Conservation (phyloP, 2,329 filamentous ascomycete species). For the Corynespora cassiicola region DNA sequence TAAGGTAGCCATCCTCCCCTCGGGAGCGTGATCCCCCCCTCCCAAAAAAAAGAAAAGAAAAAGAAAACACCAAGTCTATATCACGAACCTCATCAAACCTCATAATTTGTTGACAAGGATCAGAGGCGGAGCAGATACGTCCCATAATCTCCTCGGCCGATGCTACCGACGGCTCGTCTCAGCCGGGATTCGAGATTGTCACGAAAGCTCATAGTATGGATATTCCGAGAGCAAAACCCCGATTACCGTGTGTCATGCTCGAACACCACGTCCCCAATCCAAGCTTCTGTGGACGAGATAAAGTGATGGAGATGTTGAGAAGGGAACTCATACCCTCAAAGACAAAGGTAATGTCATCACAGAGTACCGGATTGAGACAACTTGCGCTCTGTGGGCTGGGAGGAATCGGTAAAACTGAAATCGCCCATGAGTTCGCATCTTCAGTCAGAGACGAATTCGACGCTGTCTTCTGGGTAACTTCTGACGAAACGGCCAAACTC, state of each 20-base stretch:
- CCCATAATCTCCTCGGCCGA: too few relatives aligned
- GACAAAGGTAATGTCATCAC: slow-evolving; percentile 4
- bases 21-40: slow-evolving; percentile 1
- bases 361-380: slow-evolving; percentile 5
- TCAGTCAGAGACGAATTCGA: slow-evolving; percentile 12
- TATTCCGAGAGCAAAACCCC: too few relatives aligned
- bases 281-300: too few relatives aligned
- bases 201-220: too few relatives aligned
- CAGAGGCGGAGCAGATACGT: too few relatives aligned
- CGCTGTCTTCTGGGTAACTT: slow-evolving; percentile 17
- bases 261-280: too few relatives aligned
- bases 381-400: slow-evolving; percentile 15
- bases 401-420: slow-evolving; percentile 23
- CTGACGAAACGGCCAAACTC: slow-evolving; percentile 11
- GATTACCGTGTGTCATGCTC: slow-evolving; percentile 8
- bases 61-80: slow-evolving; percentile 3
- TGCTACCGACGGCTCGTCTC: too few relatives aligned
- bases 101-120: too few relatives aligned
- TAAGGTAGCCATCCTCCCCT: slow-evolving; percentile 2
- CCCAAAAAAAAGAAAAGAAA: slow-evolving; percentile 5
- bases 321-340: too few relatives aligned
- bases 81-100: slow-evolving; percentile 4
- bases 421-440: slow-evolving; percentile 17
- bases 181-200: too few relatives aligned
- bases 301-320: too few relatives aligned